phyloP scores from a whole-genome alignment of 2,329 filamentous ascomycete genomes.

The Cercospora janseana region DNA sequence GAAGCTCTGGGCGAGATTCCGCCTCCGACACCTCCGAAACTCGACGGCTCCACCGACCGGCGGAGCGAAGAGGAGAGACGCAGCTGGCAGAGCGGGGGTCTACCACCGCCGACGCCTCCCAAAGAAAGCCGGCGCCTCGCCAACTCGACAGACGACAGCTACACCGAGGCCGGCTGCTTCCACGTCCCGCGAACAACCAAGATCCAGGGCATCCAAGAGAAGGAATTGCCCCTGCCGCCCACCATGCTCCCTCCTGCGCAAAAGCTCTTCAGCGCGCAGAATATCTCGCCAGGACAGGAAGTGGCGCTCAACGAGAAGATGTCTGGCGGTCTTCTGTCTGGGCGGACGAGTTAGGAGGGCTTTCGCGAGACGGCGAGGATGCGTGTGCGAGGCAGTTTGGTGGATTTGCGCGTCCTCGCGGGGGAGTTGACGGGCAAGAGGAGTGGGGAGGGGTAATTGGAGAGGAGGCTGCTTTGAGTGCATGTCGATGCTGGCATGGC shows the following conservation, averaged over 20 bases:
- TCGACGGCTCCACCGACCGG: slow-evolving; percentile 27
- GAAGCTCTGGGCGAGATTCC: slow-evolving; percentile 33
- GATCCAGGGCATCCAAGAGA: slow-evolving; percentile 25
- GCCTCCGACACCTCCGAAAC: slow-evolving; percentile 37
- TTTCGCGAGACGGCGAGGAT: background rate
- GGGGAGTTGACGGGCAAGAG: slow-evolving; percentile 2
- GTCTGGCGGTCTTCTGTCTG: background rate
- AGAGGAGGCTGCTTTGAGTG: no score
- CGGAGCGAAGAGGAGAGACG: slow-evolving; percentile 25
- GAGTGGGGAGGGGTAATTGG: no score
- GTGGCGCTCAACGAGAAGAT: slow-evolving; percentile 1
- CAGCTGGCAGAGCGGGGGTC: slow-evolving; percentile 28
- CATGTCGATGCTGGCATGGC: no score
- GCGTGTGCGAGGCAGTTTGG: no score
- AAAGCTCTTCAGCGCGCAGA: slow-evolving; percentile 21
- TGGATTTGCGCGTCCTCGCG: background rate
- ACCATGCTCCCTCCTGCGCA: slow-evolving; percentile 20
- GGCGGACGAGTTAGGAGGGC: slow-evolving; percentile 2
- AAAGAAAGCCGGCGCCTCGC: slow-evolving; percentile 35
- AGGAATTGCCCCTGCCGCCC: slow-evolving; percentile 31
- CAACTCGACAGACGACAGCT: slow-evolving; percentile 9
- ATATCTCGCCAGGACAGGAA: slow-evolving; percentile 14
- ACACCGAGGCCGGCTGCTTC: slow-evolving; percentile 1
- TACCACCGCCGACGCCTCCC: slow-evolving; percentile 48
- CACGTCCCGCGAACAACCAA: slow-evolving; percentile 8